A percentile compares a stretch with the other conserved stretches of the same genome.
Evolutionary conservation across 805 yeast genomes (phyloP).

Genomic region (Spathaspora hagerdaliae): DNA sequence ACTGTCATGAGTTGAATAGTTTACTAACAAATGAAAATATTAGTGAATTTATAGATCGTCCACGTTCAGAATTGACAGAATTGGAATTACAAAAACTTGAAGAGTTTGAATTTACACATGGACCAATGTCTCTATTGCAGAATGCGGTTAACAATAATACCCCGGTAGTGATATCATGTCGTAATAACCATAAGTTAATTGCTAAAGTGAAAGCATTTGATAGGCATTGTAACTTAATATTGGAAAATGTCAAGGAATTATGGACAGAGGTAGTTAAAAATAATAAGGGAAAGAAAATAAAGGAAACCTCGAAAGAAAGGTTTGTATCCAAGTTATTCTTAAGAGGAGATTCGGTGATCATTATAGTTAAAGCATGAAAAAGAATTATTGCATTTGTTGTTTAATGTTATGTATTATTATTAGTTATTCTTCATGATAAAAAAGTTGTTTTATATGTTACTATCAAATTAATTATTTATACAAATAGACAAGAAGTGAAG

Average conservation of each 20-base stretch:
- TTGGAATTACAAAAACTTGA: conserved; percentile 77
- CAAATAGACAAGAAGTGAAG: background rate
- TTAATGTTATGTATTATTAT: too few relatives aligned
- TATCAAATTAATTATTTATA: too few relatives aligned
- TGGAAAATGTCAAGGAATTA: conserved; percentile 87
- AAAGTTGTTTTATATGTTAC: too few relatives aligned
- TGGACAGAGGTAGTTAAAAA: conserved; percentile 65
- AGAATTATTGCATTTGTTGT: too few relatives aligned
- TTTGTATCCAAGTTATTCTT: conserved; percentile 86
- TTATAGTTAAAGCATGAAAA: conserved; percentile 52
- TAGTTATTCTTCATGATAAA: too few relatives aligned
- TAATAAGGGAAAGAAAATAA: conserved; percentile 67
- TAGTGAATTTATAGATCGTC: conserved; percentile 67
- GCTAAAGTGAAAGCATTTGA: conserved; percentile 93
- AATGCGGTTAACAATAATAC: conserved; percentile 71
- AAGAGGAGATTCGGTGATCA: conserved; percentile 93
- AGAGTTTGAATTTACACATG: conserved; percentile 82
- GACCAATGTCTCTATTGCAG: conserved; percentile 88
- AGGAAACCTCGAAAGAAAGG: conserved; percentile 59
- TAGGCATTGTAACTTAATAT: conserved; percentile 89
- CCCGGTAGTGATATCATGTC: conserved; percentile 79
- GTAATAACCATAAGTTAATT: conserved; percentile 89
- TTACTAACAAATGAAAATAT: conserved; percentile 21
- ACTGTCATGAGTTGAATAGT: too few relatives aligned
- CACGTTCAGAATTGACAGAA: conserved; percentile 76